Evolutionary conservation across 2,329 filamentous ascomycete species (phyloP).

Genomic region (Neoarthrinium moseri): DNA sequence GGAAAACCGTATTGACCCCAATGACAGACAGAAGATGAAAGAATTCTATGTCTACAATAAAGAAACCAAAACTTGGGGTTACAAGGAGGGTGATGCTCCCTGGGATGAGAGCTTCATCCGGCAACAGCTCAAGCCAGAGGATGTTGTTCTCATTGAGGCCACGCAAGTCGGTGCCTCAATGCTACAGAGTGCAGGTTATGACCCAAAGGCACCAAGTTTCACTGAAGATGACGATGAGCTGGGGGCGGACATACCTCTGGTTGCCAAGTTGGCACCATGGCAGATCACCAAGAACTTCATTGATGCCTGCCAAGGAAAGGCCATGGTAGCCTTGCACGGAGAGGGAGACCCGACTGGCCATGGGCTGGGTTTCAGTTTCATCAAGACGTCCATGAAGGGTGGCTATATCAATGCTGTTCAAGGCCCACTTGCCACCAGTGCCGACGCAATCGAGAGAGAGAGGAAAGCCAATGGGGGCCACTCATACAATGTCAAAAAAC

Average conservation of each 20-base stretch:
- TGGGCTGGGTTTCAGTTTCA: conserved; percentile 93
- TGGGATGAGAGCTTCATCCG: conserved; percentile 81
- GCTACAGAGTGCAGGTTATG: conserved; percentile 87
- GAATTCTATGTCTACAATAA: conserved; percentile 94
- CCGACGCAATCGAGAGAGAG: conserved; percentile 84
- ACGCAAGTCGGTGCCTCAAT: conserved; percentile 96
- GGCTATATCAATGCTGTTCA: conserved; percentile 83
- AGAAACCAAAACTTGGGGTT: conserved; percentile 81
- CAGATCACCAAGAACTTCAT: conserved; percentile 96
- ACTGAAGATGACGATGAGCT: conserved; percentile 66
- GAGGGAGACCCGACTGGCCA: conserved; percentile 93
- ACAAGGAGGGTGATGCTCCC: conserved; percentile 69
- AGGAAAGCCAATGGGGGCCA: conserved; percentile 89
- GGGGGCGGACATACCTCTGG: conserved; percentile 67
- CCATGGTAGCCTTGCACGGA: conserved; percentile 93
- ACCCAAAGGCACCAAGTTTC: conserved; percentile 44
- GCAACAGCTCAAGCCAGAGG: conserved; percentile 89
- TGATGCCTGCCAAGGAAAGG: conserved; percentile 89
- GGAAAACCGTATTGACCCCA: conserved; percentile 5
- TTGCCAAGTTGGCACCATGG: conserved; percentile 92
- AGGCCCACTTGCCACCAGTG: conserved; percentile 63
- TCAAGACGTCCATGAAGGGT: conserved; percentile 98
- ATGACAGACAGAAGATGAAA: conserved; percentile 74
- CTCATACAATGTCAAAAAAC: conserved; percentile 94
- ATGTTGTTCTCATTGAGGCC: conserved; percentile 89